Evolutionary conservation across 768 basidiomycete species (phyloP).

Genomic region (Lyophyllum semitale): DNA sequence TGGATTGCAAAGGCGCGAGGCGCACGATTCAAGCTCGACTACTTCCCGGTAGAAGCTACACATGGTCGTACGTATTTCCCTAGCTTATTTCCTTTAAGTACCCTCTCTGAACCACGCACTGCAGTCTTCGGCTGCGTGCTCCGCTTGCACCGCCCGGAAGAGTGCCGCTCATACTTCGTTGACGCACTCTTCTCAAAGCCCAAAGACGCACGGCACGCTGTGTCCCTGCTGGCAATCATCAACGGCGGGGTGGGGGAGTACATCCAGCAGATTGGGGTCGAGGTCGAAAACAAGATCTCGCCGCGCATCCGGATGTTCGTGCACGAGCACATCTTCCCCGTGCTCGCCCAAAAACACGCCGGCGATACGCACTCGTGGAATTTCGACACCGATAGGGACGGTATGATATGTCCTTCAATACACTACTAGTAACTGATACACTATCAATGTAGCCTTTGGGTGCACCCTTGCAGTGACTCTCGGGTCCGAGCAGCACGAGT

Average conservation of each 20-base stretch:
- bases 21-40: constrained; percentile 41
- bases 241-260: constrained; percentile 60
- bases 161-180: constrained; percentile 59
- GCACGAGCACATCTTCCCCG: constrained; percentile 45
- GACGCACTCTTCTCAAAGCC: constrained; percentile 64
- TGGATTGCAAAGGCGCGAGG: constrained; percentile 55
- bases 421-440: not conserved
- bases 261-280: constrained; percentile 45
- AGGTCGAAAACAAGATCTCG: constrained; percentile 47
- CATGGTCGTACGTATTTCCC: constrained; percentile 43
- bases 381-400: constrained; percentile 48
- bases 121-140: constrained; percentile 52
- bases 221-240: constrained; percentile 64
- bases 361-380: constrained; percentile 41
- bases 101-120: constrained; percentile 2
- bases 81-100: no score
- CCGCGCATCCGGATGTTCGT: constrained; percentile 45
- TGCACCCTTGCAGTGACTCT: constrained; percentile 50
- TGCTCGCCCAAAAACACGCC: constrained; percentile 41
- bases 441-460: constrained; percentile 48
- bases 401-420: constrained; percentile 31
- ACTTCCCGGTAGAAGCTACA: constrained; percentile 41
- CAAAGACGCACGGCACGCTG: constrained; percentile 70
- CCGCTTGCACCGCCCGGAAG: constrained; percentile 53
- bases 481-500: constrained; percentile 36